Evolutionary conservation across 179 eudicot species (phyloP).

Genomic region (Patellifolia procumbens): DNA sequence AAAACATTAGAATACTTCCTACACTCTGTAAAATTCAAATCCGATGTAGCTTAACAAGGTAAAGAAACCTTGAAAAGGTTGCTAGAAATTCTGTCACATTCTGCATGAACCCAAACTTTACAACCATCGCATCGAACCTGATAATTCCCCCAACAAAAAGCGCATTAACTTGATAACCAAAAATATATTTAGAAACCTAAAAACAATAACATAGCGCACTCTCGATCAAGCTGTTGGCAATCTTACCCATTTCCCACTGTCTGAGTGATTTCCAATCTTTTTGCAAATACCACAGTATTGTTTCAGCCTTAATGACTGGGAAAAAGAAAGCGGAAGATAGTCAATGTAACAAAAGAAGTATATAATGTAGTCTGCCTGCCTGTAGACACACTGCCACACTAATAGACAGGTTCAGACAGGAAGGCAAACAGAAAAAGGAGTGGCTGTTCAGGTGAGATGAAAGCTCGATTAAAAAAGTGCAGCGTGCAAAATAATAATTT

Average conservation of each 20-base stretch:
- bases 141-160: conserved; percentile 13
- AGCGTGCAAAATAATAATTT: not conserved
- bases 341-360: conserved; percentile 17
- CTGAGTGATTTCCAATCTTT: conserved; percentile 78
- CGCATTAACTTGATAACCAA: conserved; percentile 8
- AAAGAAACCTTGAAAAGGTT: conserved; percentile 56
- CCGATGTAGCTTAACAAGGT: conserved; percentile 1
- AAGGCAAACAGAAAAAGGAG: too few species aligned
- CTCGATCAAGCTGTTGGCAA: not conserved
- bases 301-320: conserved; percentile 75
- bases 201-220: not conserved
- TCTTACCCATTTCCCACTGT: conserved; percentile 92
- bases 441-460: not conserved
- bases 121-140: conserved; percentile 58
- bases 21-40: conserved; percentile 5
- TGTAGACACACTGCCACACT: not conserved
- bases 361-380: conserved; percentile 6
- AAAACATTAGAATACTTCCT: conserved; percentile 12
- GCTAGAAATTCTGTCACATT: conserved; percentile 54
- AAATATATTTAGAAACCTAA: conserved; percentile 1
- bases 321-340: conserved; percentile 18
- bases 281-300: conserved; percentile 96
- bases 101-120: conserved; percentile 57
- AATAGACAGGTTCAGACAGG: too few species aligned
- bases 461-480: not conserved